Base-by-base conservation (phyloP, 192 early-diverging fungal genomes). In the Glomus cerebriforme region DNA sequence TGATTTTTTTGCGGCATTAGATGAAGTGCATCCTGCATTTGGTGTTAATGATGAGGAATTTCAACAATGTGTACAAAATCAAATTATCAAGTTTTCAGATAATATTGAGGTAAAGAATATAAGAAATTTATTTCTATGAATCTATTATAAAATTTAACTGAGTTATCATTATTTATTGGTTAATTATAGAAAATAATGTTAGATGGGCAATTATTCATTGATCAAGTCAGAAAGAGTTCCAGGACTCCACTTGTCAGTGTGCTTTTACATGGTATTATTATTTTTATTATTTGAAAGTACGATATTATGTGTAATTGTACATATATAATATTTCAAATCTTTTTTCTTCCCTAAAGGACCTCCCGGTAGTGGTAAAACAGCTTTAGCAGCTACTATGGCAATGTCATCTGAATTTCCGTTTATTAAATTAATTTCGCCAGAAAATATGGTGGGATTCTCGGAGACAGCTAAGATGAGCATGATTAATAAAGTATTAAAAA, bases 401-500 rank as follows among this genome's bases (percentile, higher is more conserved):
- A 93, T 95, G 86, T 82, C 88, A 31, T 94, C 92, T 60, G 90
- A 95, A 34, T 99, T 96, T 81, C 98, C 98, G 8, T 98, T 99
- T 83, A 95, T 98, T 83, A 98, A 97, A 85, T 85, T 99, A 45
- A 94, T 99, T 59, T 97, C 97, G 0, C 97, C 98, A 13, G 98
- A 98, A 79, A 88, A 87, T 26, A 97, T 99, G 96, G 91, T 98
- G 81, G 98, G 98, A 26, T 94, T 91, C 81, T 87, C 86, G 0
- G 97, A 99, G 81, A 78, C 86, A 34, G 91, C 95, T 47, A 95
- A 95, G 78, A 92, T 97, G 77, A 88, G 87, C 62, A 85, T 90
- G 7, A 98, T 99, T 82, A 95, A 91, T 87, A 96, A 96, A 79
- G 89, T 91, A 62, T 7, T 19, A 43, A 32, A 13, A 12, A 39